These are phyloP conservation scores for Sistotremastrum niveocremeum DNA, from an alignment of 768 basidiomycete genomes.

Conservation along the genomic window DNA sequence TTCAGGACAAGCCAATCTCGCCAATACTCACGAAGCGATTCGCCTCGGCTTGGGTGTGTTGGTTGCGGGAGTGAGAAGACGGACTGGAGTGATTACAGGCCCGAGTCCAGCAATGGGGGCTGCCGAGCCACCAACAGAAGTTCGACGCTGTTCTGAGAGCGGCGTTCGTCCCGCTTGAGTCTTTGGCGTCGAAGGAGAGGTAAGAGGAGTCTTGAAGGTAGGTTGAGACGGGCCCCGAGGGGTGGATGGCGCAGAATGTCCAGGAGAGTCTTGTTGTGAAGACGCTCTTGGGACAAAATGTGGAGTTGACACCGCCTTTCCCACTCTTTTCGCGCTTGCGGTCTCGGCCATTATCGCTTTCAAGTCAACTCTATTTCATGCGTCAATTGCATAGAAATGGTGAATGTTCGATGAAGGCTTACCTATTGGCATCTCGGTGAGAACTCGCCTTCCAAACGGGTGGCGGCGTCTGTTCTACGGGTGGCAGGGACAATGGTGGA, in stretches of 20 bases:
- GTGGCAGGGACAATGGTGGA: constrained; percentile 13
- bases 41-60: constrained; percentile 24
- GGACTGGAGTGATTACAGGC: constrained; percentile 49
- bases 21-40: constrained; percentile 31
- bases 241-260: constrained; percentile 6
- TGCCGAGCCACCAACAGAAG: constrained; percentile 10
- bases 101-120: constrained; percentile 33
- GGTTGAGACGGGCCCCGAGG: constrained; percentile 5
- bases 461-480: constrained; percentile 12
- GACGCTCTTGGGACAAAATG: constrained; percentile 1
- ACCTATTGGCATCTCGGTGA: constrained; percentile 5
- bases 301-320: constrained; percentile 9
- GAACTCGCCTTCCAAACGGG: constrained; percentile 33
- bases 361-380: constrained; percentile 54
- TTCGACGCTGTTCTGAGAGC: constrained; percentile 9
- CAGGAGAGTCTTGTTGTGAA: neutral
- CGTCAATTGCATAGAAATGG: constrained; percentile 7
- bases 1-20: neutral
- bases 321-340: constrained; percentile 16
- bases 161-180: constrained; percentile 7
- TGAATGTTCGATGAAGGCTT: constrained; percentile 5
- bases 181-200: constrained; percentile 11
- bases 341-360: constrained; percentile 78
- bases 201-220: constrained; percentile 4
- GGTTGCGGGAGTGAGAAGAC: constrained; percentile 24